Conservation (phyloP, 306 rosid species). For the Morella rubra region DNA sequence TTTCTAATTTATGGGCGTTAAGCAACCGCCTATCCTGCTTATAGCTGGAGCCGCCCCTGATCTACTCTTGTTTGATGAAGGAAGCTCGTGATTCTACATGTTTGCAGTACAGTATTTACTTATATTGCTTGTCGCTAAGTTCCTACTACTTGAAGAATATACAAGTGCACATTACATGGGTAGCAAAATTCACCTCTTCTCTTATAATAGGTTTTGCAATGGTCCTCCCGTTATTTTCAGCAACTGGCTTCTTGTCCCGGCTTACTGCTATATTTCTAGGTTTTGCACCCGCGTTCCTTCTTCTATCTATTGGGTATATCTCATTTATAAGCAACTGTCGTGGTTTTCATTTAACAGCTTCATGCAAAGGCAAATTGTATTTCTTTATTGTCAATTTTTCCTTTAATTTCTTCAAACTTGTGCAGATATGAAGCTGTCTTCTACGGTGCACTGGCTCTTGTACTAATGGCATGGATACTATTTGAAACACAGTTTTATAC, state of each 20-base stretch:
- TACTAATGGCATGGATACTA: slow-evolving; percentile 85
- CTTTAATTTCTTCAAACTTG: slow-evolving; percentile 24
- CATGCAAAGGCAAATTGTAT: slow-evolving; percentile 2
- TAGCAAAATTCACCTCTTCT: slow-evolving; percentile 29
- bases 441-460: slow-evolving; percentile 78
- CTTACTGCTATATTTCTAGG: slow-evolving; percentile 87
- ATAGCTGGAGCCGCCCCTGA: too few species aligned
- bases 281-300: slow-evolving; percentile 88
- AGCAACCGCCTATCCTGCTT: too few species aligned
- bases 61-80: background rate
- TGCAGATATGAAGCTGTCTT: slow-evolving; percentile 89
- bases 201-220: slow-evolving; percentile 64
- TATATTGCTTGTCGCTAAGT: slow-evolving; percentile 13
- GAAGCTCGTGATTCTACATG: background rate
- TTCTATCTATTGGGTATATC: slow-evolving; percentile 85
- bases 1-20: too few species aligned
- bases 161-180: slow-evolving; percentile 22
- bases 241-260: slow-evolving; percentile 68
- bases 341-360: slow-evolving; percentile 16
- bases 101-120: background rate
- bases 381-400: background rate
- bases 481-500: slow-evolving; percentile 76
- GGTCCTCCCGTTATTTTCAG: slow-evolving; percentile 78
- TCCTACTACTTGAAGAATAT: slow-evolving; percentile 13
- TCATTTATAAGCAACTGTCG: slow-evolving; percentile 14